Base-by-base conservation (phyloP, 2,329 filamentous ascomycete species). In the Neonectria hederae region DNA sequence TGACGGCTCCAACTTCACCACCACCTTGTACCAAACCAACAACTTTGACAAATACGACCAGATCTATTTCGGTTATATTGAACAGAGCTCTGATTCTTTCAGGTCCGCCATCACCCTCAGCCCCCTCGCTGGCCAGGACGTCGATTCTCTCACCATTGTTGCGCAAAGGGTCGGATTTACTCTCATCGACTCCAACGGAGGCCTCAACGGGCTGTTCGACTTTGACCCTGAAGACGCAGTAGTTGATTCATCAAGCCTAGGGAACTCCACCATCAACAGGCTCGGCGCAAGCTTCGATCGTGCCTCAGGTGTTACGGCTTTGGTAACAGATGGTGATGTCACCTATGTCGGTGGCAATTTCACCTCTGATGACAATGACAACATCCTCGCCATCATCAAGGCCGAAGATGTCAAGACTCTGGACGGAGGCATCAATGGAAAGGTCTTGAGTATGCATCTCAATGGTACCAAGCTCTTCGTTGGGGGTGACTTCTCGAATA, bases 11-110 rank as follows among this genome's bases (percentile, higher is more conserved):
- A 82, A 86, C 5, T 83, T 89, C 62, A 84, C 87, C 28, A 87
- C 84, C 1, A 85, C 87, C 0, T 81, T 97, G 8, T 97, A 87
- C 76, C 96, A 99, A 79, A 97, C 94, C 19, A 99, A 99, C 80
- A 87, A 97, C 76, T 97, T 90, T 77, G 95, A 98, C 83, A 99
- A 99, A 79, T 98, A 97, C 75, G 96, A 99, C 76, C 90, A 92
- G 70, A 89, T 99, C 63, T 97, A 94, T 79, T 91, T 90, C 69
- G 96, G 94, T 51, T 89, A 89, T 69, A 89, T 99, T 58, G 93
- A 98, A 75, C 89, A 90, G 58, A 89, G 87, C 57, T 90, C 87
- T 10, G 83, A 82, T 66, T 86, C 86, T 21, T 97, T 97, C 83
- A 89, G 89, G 45, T 93, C 95, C 14, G 88, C 87, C 5, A 89